A percentile compares a stretch with the other conserved stretches of the same genome.
Conservation (phyloP, 208 protist genomes). For the Acanthamoeba comandoni region DNA sequence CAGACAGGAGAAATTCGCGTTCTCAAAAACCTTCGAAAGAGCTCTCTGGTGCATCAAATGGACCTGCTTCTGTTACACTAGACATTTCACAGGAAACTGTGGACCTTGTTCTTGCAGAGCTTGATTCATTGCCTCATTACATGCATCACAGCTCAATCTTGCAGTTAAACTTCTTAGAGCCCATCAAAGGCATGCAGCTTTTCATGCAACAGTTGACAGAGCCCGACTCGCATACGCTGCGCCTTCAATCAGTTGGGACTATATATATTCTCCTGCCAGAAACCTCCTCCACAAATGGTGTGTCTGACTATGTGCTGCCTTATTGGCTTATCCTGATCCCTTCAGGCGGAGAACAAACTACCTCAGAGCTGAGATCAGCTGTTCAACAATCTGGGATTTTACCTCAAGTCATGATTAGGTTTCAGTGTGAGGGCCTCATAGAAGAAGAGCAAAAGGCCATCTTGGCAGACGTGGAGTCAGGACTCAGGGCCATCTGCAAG, state of each 20-base stretch:
- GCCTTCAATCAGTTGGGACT: slow-evolving; percentile 31
- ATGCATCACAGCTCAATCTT: too few relatives aligned
- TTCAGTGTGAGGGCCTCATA: slow-evolving; percentile 44
- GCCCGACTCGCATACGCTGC: neutral
- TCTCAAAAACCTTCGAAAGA: too few relatives aligned
- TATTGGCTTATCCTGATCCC: slow-evolving; percentile 55
- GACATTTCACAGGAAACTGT: too few relatives aligned
- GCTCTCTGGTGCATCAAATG: too few relatives aligned
- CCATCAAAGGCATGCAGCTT: slow-evolving; percentile 51
- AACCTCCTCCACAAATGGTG: neutral
- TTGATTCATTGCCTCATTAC: too few relatives aligned
- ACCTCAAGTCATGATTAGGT: neutral
- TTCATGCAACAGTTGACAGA: slow-evolving; percentile 54
- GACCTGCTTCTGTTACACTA: too few relatives aligned
- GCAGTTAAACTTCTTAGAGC: too few relatives aligned
- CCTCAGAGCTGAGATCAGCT: too few relatives aligned
- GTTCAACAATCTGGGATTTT: too few relatives aligned
- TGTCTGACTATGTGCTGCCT: slow-evolving; percentile 7
- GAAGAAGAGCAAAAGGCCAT: slow-evolving; percentile 28
- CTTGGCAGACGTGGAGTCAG: neutral
- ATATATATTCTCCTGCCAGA: slow-evolving; percentile 35
- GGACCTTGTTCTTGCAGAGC: too few relatives aligned
- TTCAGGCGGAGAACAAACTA: neutral
- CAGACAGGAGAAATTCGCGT: too few relatives aligned
- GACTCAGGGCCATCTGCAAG: neutral